Evolutionary conservation across 1,284 basidiomycete species (phyloP).

Genomic region (Chalciporus sp.): DNA sequence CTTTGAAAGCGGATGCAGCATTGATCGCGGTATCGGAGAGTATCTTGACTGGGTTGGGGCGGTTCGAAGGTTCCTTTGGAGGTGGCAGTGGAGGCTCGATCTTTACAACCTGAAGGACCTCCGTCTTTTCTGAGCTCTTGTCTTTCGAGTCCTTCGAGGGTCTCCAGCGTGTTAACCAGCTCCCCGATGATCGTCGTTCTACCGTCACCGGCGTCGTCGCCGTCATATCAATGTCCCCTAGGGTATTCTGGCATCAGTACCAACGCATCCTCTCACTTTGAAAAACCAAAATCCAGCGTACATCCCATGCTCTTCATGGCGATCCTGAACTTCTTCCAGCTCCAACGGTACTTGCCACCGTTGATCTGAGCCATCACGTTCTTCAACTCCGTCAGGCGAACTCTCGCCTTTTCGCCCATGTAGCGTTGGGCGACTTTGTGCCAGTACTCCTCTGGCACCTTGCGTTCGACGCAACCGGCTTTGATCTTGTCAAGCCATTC

Average conservation of each 20-base stretch:
- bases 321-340: constrained; percentile 75
- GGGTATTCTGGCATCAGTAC: constrained; percentile 4
- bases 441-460: constrained; percentile 76
- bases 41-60: constrained; percentile 36
- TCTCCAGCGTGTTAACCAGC: constrained; percentile 59
- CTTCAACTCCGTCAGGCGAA: constrained; percentile 67
- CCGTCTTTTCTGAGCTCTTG: constrained; percentile 20
- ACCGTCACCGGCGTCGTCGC: constrained; percentile 64
- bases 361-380: constrained; percentile 70
- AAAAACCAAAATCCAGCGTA: constrained; percentile 41
- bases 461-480: constrained; percentile 63
- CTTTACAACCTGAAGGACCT: constrained; percentile 28
- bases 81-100: constrained; percentile 22
- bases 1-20: constrained; percentile 31
- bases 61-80: constrained; percentile 30
- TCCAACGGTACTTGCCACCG: constrained; percentile 74
- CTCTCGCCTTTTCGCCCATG: constrained; percentile 64
- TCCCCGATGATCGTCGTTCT: constrained; percentile 49
- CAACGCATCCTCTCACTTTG: not conserved
- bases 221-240: constrained; percentile 62
- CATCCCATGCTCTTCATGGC: constrained; percentile 80
- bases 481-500: constrained; percentile 72
- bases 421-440: constrained; percentile 75
- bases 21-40: constrained; percentile 34
- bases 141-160: constrained; percentile 33